Evolutionary conservation across 2,329 filamentous ascomycete species (phyloP).

Genomic region (Xylaria arbuscula): DNA sequence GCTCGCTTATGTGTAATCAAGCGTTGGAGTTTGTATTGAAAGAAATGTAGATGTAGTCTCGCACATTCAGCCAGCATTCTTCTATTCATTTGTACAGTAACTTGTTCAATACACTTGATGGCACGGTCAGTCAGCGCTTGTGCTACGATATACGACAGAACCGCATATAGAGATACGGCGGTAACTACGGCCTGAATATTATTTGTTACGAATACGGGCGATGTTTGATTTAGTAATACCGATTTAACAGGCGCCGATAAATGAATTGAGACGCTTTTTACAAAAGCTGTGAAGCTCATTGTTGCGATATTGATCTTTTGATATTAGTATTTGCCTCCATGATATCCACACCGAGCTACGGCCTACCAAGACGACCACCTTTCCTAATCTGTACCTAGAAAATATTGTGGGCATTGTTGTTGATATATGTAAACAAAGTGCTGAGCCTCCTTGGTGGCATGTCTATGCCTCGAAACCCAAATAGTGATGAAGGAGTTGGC

Average conservation of each 20-base stretch:
- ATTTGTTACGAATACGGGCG: constrained; percentile 7
- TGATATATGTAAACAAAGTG: no score
- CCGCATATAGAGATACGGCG: constrained; percentile 7
- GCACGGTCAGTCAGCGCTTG: not conserved
- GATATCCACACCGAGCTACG: not conserved
- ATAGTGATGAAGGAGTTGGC: no score
- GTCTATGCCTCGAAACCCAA: no score
- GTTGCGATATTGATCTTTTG: not conserved
- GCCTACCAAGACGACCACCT: not conserved
- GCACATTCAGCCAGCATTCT: constrained; percentile 2
- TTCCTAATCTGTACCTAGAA: not conserved
- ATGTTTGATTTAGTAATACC: not conserved
- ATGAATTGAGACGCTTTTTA: not conserved
- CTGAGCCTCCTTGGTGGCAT: no score
- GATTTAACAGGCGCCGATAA: not conserved
- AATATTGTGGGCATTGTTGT: not conserved
- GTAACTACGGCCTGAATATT: not conserved
- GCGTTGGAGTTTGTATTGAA: constrained; percentile 36
- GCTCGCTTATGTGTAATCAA: constrained; percentile 25
- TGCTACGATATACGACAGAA: constrained; percentile 8
- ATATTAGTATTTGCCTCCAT: not conserved
- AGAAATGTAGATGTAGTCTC: constrained; percentile 19
- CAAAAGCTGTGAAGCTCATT: not conserved
- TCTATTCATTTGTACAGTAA: constrained; percentile 34
- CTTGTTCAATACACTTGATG: constrained; percentile 1